phyloP scores from a whole-genome alignment of 805 yeast genomes.

The Danielia reshetovae region DNA sequence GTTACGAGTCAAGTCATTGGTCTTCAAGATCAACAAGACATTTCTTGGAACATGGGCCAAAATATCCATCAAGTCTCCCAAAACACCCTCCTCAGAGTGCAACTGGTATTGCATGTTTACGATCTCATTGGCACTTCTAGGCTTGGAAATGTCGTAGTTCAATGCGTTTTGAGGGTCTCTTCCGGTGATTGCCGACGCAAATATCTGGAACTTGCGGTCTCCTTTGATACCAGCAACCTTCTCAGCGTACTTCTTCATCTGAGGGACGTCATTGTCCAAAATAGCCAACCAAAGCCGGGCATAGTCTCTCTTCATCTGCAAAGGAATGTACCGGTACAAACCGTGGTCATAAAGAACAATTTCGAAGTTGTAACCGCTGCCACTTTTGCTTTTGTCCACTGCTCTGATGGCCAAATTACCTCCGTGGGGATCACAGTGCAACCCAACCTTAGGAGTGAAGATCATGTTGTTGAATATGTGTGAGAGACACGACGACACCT shows the following conservation, averaged over 20 bases:
- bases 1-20: slow-evolving; percentile 88
- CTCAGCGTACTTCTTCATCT: slow-evolving; percentile 71
- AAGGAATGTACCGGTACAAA: slow-evolving; percentile 77
- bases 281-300: slow-evolving; percentile 92
- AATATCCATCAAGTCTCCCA: slow-evolving; percentile 75
- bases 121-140: slow-evolving; percentile 61
- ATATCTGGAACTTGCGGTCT: slow-evolving; percentile 69
- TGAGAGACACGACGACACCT: slow-evolving; percentile 80
- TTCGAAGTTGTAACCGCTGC: slow-evolving; percentile 72
- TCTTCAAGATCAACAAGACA: slow-evolving; percentile 81
- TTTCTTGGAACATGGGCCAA: slow-evolving; percentile 79
- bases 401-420: slow-evolving; percentile 86
- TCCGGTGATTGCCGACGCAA: slow-evolving; percentile 94
- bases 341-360: slow-evolving; percentile 94
- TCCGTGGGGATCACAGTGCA: slow-evolving; percentile 98
- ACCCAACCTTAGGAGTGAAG: slow-evolving; percentile 84
- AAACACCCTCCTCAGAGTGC: slow-evolving; percentile 51
- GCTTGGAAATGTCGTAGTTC: slow-evolving; percentile 51
- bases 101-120: slow-evolving; percentile 62
- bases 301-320: slow-evolving; percentile 72
- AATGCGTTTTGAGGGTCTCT: slow-evolving; percentile 78
- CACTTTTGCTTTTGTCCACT: slow-evolving; percentile 12
- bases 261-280: slow-evolving; percentile 60
- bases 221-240: slow-evolving; percentile 75
- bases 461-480: slow-evolving; percentile 94